Evolutionary conservation across 129 eudicot genomes (phyloP).

Genomic region (Artemisia annua): DNA sequence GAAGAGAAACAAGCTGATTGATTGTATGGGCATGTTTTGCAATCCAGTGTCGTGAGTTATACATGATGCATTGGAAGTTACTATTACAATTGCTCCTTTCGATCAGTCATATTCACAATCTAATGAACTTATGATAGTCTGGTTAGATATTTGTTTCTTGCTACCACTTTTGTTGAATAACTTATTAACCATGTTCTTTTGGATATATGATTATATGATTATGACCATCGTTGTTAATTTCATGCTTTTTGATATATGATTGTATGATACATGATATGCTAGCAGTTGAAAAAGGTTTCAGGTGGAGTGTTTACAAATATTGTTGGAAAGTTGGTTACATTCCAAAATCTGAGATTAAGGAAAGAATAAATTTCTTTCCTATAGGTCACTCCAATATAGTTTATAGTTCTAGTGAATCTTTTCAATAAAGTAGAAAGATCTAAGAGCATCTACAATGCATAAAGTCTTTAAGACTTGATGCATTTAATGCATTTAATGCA

Average conservation of each 20-base stretch:
- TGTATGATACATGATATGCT: background rate
- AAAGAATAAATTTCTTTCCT: slow-evolving; percentile 31
- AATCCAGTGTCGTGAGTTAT: slow-evolving; percentile 7
- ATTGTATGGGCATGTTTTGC: slow-evolving; percentile 18
- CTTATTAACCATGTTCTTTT: background rate
- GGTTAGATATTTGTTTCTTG: slow-evolving; percentile 8
- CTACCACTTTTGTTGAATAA: slow-evolving; percentile 10
- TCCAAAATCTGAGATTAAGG: slow-evolving; percentile 23
- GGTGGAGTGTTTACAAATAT: background rate
- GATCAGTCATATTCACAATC: slow-evolving; percentile 6
- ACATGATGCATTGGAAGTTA: slow-evolving; percentile 11
- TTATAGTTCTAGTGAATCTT: too few relatives aligned
- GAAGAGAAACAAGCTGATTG: slow-evolving; percentile 24
- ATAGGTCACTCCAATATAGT: slow-evolving; percentile 16
- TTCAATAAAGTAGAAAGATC: too few relatives aligned
- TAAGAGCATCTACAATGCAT: too few relatives aligned
- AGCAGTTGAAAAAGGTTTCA: background rate
- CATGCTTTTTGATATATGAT: background rate
- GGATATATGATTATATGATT: background rate
- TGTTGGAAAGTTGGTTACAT: background rate
- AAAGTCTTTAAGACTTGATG: too few relatives aligned
- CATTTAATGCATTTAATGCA: too few relatives aligned
- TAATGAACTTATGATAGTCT: slow-evolving; percentile 4
- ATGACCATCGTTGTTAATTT: background rate
- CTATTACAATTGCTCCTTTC: slow-evolving; percentile 20